phyloP scores from a whole-genome alignment of 805 yeast species.

The Saccharomycopsis oosterbeekiorum region DNA sequence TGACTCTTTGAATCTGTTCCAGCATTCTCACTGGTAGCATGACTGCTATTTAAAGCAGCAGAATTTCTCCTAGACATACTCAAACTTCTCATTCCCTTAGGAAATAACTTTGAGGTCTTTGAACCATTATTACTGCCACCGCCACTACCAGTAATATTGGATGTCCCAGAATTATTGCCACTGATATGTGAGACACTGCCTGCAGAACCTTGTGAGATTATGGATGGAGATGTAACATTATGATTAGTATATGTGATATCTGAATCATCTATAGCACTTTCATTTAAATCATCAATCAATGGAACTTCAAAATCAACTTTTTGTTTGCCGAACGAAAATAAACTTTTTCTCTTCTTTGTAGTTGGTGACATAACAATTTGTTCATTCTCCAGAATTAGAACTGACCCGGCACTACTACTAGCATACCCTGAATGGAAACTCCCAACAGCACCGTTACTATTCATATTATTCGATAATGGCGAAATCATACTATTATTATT shows the following conservation, averaged over 20 bases:
- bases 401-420: background rate
- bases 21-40: background rate
- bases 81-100: constrained; percentile 17
- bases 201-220: background rate
- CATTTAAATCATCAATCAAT: background rate
- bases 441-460: background rate
- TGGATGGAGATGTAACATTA: background rate
- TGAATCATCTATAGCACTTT: constrained; percentile 1
- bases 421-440: background rate
- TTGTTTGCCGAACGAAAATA: background rate
- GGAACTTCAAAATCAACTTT: background rate
- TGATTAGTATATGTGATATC: background rate
- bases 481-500: background rate
- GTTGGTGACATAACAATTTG: background rate
- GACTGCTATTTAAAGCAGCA: background rate
- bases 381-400: background rate
- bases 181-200: background rate
- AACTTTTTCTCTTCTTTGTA: background rate
- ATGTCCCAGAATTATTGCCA: background rate
- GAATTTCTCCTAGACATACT: constrained; percentile 13
- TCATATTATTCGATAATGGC: background rate
- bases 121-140: background rate
- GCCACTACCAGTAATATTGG: background rate
- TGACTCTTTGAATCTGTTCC: background rate
- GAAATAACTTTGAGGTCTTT: constrained; percentile 15